Evolutionary conservation across 306 rosid genomes (phyloP).

Genomic region (Macrotyloma uniflorum): DNA sequence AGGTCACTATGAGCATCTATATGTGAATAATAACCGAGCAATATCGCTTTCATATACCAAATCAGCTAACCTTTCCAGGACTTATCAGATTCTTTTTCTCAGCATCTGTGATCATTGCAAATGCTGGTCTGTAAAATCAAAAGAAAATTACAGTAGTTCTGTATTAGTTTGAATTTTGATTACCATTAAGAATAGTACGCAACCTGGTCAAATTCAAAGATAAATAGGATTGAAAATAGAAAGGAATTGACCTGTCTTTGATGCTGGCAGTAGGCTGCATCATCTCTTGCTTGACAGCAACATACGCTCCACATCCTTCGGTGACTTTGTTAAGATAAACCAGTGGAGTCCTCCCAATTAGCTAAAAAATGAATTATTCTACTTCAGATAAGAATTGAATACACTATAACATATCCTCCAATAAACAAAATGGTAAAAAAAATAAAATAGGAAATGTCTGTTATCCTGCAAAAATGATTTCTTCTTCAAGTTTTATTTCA

Average conservation of each 20-base stretch:
- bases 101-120: slow-evolving; percentile 53
- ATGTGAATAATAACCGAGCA: slow-evolving; percentile 1
- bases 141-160: slow-evolving; percentile 20
- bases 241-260: slow-evolving; percentile 78
- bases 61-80: slow-evolving; percentile 51
- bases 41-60: not conserved
- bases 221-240: not conserved
- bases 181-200: not conserved
- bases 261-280: slow-evolving; percentile 95
- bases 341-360: slow-evolving; percentile 88
- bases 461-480: not conserved
- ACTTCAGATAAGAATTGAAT: slow-evolving; percentile 2
- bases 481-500: not conserved
- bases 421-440: not conserved
- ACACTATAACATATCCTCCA: not conserved
- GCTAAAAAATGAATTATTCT: slow-evolving; percentile 52
- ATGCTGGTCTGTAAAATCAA: slow-evolving; percentile 40
- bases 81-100: slow-evolving; percentile 49
- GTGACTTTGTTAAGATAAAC: slow-evolving; percentile 93
- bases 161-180: slow-evolving; percentile 11
- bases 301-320: slow-evolving; percentile 91
- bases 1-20: not conserved
- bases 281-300: slow-evolving; percentile 99
- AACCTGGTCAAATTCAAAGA: not conserved
- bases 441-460: not conserved